These are phyloP conservation scores for Alternaria gansuensis DNA, from an alignment of 2,329 filamentous ascomycete species.

Conservation along the genomic window DNA sequence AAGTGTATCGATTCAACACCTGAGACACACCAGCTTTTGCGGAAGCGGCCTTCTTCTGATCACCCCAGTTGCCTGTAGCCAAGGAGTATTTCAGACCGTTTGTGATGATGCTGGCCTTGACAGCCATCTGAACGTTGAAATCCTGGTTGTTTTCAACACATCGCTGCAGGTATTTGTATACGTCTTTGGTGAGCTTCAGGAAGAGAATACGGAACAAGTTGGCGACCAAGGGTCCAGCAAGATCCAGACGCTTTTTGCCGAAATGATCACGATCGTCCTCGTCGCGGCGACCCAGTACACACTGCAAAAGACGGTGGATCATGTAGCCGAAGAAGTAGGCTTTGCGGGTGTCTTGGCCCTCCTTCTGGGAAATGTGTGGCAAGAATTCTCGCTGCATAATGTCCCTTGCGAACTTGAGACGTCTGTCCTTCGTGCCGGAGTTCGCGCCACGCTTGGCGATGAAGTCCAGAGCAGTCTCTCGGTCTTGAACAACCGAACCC, in stretches of 20 bases:
- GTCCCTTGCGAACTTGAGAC: slow-evolving; percentile 90
- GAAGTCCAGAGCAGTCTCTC: slow-evolving; percentile 91
- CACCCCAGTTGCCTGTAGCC: slow-evolving; percentile 98
- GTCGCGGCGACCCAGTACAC: slow-evolving; percentile 89
- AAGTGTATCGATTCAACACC: slow-evolving; percentile 97
- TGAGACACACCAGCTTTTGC: slow-evolving; percentile 97
- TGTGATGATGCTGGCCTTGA: slow-evolving; percentile 90
- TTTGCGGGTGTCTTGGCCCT: slow-evolving; percentile 94
- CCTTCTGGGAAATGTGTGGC: slow-evolving; percentile 93
- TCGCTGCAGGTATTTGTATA: slow-evolving; percentile 88
- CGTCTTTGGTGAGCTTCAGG: slow-evolving; percentile 87
- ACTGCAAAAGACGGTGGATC: slow-evolving; percentile 95
- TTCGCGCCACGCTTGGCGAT: slow-evolving; percentile 92
- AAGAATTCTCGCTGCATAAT: slow-evolving; percentile 97
- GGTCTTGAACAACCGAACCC: slow-evolving; percentile 93
- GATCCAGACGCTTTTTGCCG: slow-evolving; percentile 96
- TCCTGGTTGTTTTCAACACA: slow-evolving; percentile 89
- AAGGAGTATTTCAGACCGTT: slow-evolving; percentile 96
- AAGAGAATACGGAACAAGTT: slow-evolving; percentile 95
- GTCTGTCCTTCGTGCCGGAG: slow-evolving; percentile 79
- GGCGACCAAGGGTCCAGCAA: slow-evolving; percentile 93
- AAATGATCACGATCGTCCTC: slow-evolving; percentile 98
- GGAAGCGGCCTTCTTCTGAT: slow-evolving; percentile 97
- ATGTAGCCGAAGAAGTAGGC: slow-evolving; percentile 99
- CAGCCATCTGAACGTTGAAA: slow-evolving; percentile 88